Base-by-base conservation (phyloP, 2,329 filamentous ascomycete species). In the Aspergillus pseudoviridinutans region DNA sequence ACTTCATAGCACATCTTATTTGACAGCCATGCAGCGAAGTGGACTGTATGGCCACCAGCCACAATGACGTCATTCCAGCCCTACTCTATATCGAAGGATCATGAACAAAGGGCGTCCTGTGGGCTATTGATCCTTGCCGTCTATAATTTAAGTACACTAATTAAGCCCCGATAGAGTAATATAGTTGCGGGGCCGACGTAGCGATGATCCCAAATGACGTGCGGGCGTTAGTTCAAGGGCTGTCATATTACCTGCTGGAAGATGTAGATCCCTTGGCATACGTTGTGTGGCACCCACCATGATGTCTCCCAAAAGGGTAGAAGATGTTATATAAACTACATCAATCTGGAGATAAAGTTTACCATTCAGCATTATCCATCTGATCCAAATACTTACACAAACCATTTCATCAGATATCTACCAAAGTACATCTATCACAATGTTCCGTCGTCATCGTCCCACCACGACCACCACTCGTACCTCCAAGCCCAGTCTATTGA, bases 401-500 rank as follows among this genome's bases (percentile, higher is more conserved):
- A 20, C 22, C 8, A 20, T 24, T 22, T 3, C 20, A 44, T 24
- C 8, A 8, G 12, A 46, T 1, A 20, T 46, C n/a, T 24, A 46
- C 8, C 22, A 20, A 46, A 22, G 42, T 10, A 24, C 20, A 20
- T 24, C 42, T 46, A 24, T 24, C 42, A 46, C 3, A 20, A 46
- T 46, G 42, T 46, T 66, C 47, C 61, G 63, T 27, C 62, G 61
- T 44, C 58, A 50, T 50, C 59, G 57, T 35, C 61, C 56, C 24
- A 57, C 58, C 49, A 67, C 59, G 58, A 74, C 71, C 56, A 74
- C 73, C 59, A 75, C 76, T 49, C 69, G 74, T 44, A 77, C 73
- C 61, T 73, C 67, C 38, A 80, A 80, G 59, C 82, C 82, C 20
- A 79, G 78, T 38, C 74, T 86, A 50, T 80, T 84, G 75, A 80